A percentile compares a stretch with the other conserved stretches of the same genome.
phyloP scores from a whole-genome alignment of 2,329 filamentous ascomycete genomes.

The Tolypocladium tropicale region DNA sequence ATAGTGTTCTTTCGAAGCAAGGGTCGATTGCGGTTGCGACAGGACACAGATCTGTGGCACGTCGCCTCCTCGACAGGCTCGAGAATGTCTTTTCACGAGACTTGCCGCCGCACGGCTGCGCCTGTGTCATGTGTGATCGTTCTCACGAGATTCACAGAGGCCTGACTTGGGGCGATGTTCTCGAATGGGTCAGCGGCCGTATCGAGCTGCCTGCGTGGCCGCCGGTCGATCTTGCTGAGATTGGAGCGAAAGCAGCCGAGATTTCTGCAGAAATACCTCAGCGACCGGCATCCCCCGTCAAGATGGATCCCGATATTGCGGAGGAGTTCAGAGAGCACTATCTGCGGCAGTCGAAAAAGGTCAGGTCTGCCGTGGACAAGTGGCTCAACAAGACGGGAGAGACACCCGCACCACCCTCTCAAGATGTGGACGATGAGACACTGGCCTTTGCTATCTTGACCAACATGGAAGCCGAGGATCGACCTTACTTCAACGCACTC shows the following conservation, averaged over 20 bases:
- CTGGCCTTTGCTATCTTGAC: slow-evolving; percentile 89
- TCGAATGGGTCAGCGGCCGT: slow-evolving; percentile 85
- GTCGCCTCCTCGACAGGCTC: slow-evolving; percentile 76
- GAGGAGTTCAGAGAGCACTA: slow-evolving; percentile 92
- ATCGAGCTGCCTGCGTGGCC: slow-evolving; percentile 83
- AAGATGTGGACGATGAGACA: slow-evolving; percentile 90
- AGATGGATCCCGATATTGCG: slow-evolving; percentile 87
- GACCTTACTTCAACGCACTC: slow-evolving; percentile 74
- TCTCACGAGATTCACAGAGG: slow-evolving; percentile 54
- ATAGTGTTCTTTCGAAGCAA: slow-evolving; percentile 67
- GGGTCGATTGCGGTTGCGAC: slow-evolving; percentile 92
- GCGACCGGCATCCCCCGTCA: slow-evolving; percentile 50
- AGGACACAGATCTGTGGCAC: slow-evolving; percentile 88
- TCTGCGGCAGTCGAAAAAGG: slow-evolving; percentile 83
- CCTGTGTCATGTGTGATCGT: slow-evolving; percentile 71
- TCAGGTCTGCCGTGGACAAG: slow-evolving; percentile 78
- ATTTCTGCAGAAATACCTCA: slow-evolving; percentile 48
- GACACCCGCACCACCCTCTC: slow-evolving; percentile 61
- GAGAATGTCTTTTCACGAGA: slow-evolving; percentile 93
- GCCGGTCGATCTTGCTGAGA: slow-evolving; percentile 63
- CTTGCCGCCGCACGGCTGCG: slow-evolving; percentile 75
- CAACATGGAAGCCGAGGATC: slow-evolving; percentile 64
- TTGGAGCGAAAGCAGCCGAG: slow-evolving; percentile 51
- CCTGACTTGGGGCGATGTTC: slow-evolving; percentile 88
- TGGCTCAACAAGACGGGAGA: slow-evolving; percentile 80